phyloP scores from a whole-genome alignment of 1,139 yeast species.

The Kluyveromyces marxianus region DNA sequence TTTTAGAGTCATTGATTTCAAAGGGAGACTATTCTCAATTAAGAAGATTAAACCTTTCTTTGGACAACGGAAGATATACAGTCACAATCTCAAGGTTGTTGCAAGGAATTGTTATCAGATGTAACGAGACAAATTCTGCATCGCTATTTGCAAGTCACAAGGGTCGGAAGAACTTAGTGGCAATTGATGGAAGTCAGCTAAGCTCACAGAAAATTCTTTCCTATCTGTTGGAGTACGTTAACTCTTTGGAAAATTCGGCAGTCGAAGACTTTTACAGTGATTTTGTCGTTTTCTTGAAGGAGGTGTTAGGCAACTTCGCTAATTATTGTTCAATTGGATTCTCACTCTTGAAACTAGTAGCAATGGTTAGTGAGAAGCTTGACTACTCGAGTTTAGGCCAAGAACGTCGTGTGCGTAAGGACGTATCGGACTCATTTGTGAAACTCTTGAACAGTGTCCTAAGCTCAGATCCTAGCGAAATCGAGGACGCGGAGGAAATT shows the following conservation, averaged over 20 bases:
- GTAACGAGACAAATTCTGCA: slow-evolving; percentile 29
- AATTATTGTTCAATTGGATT: slow-evolving; percentile 46
- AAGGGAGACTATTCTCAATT: slow-evolving; percentile 17
- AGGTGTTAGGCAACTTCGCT: slow-evolving; percentile 42
- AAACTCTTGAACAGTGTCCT: slow-evolving; percentile 44
- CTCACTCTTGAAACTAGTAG: slow-evolving; percentile 43
- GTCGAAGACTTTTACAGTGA: slow-evolving; percentile 68
- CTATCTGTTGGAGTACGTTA: slow-evolving; percentile 43
- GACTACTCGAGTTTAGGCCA: slow-evolving; percentile 54
- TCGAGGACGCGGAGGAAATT: slow-evolving; percentile 7
- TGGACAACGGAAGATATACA: slow-evolving; percentile 82
- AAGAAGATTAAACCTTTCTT: slow-evolving; percentile 40
- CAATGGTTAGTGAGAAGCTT: slow-evolving; percentile 48
- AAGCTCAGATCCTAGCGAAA: slow-evolving; percentile 12
- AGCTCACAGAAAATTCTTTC: slow-evolving; percentile 15
- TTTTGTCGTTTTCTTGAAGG: slow-evolving; percentile 51
- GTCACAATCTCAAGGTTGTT: slow-evolving; percentile 63
- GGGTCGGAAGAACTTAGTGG: slow-evolving; percentile 9
- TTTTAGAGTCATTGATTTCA: slow-evolving; percentile 55
- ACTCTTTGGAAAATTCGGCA: slow-evolving; percentile 64
- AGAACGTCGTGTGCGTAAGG: slow-evolving; percentile 53
- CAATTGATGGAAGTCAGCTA: slow-evolving; percentile 19
- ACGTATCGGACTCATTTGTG: slow-evolving; percentile 55
- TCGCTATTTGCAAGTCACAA: slow-evolving; percentile 16
- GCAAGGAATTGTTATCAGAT: slow-evolving; percentile 43